phyloP scores from a whole-genome alignment of 768 basidiomycete species.

The Lentinula lateritia region DNA sequence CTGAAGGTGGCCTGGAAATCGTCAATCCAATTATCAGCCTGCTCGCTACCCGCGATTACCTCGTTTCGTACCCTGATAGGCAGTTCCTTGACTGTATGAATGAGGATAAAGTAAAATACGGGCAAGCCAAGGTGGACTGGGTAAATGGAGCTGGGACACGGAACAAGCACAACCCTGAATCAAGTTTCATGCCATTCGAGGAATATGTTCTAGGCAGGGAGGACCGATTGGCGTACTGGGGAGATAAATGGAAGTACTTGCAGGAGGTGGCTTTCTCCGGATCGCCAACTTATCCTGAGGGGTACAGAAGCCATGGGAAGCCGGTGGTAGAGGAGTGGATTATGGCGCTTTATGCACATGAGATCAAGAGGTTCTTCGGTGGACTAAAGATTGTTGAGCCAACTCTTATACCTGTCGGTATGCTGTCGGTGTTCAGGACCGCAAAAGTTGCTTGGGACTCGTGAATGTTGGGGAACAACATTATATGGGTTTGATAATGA shows the following conservation, averaged over 20 bases:
- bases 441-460: background rate
- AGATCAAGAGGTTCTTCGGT: slow-evolving; percentile 16
- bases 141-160: background rate
- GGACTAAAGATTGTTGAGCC: slow-evolving; percentile 15
- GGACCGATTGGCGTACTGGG: slow-evolving; percentile 1
- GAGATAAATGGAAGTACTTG: slow-evolving; percentile 1
- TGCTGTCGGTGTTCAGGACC: slow-evolving; percentile 4
- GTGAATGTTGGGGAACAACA: too few relatives aligned
- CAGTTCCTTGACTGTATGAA: slow-evolving; percentile 10
- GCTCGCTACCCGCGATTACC: slow-evolving; percentile 17
- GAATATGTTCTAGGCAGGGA: slow-evolving; percentile 10
- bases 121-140: background rate
- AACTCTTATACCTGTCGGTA: slow-evolving; percentile 17
- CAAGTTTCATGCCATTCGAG: slow-evolving; percentile 4
- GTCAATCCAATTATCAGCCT: slow-evolving; percentile 32
- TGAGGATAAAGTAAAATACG: slow-evolving; percentile 7
- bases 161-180: background rate
- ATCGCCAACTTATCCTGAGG: background rate
- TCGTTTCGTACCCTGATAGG: slow-evolving; percentile 2
- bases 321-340: slow-evolving; percentile 11
- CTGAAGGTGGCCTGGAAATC: slow-evolving; percentile 30
- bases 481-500: too few relatives aligned
- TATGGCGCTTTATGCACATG: slow-evolving; percentile 13
- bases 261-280: background rate
- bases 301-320: background rate